These are phyloP conservation scores for Dothistroma pini DNA, from an alignment of 2,329 filamentous ascomycete genomes.

Conservation along the genomic window DNA sequence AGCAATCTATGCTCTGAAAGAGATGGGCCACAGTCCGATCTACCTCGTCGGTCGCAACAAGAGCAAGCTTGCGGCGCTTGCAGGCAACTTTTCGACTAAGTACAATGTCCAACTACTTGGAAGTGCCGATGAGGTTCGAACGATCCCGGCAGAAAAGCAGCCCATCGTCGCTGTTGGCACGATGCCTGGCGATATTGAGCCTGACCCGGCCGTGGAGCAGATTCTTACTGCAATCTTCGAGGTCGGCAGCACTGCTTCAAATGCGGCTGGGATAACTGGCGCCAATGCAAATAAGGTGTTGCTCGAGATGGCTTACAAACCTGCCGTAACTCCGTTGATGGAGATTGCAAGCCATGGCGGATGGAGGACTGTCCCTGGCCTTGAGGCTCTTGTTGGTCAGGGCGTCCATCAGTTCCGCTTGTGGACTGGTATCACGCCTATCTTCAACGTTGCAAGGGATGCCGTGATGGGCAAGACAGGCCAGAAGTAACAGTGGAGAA, in stretches of 20 bases:
- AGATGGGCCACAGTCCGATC: slow-evolving; percentile 78
- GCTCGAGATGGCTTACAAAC: slow-evolving; percentile 96
- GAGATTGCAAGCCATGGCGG: slow-evolving; percentile 68
- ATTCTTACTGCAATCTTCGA: slow-evolving; percentile 57
- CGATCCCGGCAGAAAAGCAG: slow-evolving; percentile 46
- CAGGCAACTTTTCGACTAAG: slow-evolving; percentile 65
- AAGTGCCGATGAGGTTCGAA: slow-evolving; percentile 48
- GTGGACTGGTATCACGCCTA: slow-evolving; percentile 77
- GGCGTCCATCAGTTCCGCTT: slow-evolving; percentile 71
- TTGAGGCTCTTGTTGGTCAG: slow-evolving; percentile 87
- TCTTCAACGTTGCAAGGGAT: slow-evolving; percentile 66
- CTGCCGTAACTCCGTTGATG: slow-evolving; percentile 78
- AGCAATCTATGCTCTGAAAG: slow-evolving; percentile 81
- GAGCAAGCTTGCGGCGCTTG: slow-evolving; percentile 64
- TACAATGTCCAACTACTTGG: slow-evolving; percentile 69
- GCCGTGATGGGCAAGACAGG: slow-evolving; percentile 34
- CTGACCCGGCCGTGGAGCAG: slow-evolving; percentile 67
- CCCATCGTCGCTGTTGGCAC: slow-evolving; percentile 79
- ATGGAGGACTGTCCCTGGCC: slow-evolving; percentile 79
- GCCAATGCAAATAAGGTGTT: slow-evolving; percentile 56
- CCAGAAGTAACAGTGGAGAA: not conserved
- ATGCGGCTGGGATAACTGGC: slow-evolving; percentile 28
- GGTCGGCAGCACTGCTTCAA: slow-evolving; percentile 43
- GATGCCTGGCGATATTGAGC: slow-evolving; percentile 81
- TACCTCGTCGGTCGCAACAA: slow-evolving; percentile 79